phyloP scores from a whole-genome alignment of 768 basidiomycete genomes.

The Hemileccinum rubropunctum region DNA sequence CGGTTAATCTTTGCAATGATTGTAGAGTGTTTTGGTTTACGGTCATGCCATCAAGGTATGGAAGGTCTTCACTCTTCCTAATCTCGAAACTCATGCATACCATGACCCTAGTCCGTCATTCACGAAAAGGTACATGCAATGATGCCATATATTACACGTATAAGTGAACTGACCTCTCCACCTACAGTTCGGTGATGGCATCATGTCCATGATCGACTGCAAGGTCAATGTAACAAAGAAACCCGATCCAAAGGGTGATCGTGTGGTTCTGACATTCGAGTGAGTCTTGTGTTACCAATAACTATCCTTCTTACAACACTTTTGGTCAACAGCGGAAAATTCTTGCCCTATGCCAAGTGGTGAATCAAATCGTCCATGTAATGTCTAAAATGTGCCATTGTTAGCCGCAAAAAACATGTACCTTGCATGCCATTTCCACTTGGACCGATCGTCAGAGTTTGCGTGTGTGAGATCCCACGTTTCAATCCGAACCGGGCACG shows the following conservation, averaged over 20 bases:
- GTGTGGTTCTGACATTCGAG: slow-evolving; percentile 79
- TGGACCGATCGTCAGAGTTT: slow-evolving; percentile 1
- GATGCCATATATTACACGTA: background rate
- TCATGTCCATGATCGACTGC: slow-evolving; percentile 90
- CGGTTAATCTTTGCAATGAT: background rate
- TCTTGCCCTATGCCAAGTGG: slow-evolving; percentile 73
- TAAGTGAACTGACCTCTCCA: background rate
- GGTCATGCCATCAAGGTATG: slow-evolving; percentile 74
- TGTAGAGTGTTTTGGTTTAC: slow-evolving; percentile 69
- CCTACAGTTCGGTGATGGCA: slow-evolving; percentile 75
- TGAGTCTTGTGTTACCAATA: slow-evolving; percentile 35
- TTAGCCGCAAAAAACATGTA: background rate
- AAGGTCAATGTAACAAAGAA: slow-evolving; percentile 66
- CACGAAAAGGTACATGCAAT: slow-evolving; percentile 60
- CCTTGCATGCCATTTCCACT: slow-evolving; percentile 2
- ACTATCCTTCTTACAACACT: slow-evolving; percentile 1
- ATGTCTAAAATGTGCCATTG: background rate
- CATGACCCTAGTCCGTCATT: slow-evolving; percentile 53
- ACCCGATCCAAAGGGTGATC: slow-evolving; percentile 74
- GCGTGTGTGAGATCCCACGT: background rate
- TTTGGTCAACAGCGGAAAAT: slow-evolving; percentile 58
- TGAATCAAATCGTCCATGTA: slow-evolving; percentile 27
- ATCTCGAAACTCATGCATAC: background rate
- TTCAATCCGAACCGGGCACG: slow-evolving; percentile 13
- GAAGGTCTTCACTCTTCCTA: background rate